These are phyloP conservation scores for Curvularia hawaiiensis DNA, from an alignment of 2,329 filamentous ascomycete genomes.

Conservation along the genomic window DNA sequence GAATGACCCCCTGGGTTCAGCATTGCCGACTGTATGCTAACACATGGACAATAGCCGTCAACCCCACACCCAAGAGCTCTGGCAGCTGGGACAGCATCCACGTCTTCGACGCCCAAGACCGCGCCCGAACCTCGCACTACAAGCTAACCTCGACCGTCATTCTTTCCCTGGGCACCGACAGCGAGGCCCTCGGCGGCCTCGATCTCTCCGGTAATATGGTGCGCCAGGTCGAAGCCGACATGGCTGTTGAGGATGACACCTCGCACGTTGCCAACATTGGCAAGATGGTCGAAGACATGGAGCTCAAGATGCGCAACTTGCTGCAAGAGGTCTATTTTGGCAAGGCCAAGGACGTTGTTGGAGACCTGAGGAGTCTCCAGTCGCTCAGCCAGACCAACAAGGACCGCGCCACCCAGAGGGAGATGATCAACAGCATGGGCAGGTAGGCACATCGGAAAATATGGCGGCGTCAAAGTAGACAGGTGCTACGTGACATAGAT, in stretches of 20 bases:
- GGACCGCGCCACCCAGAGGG: constrained; percentile 83
- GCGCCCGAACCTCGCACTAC: constrained; percentile 91
- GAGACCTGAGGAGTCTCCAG: constrained; percentile 86
- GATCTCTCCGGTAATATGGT: constrained; percentile 98
- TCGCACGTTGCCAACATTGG: constrained; percentile 97
- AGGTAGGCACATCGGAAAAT: constrained; percentile 22
- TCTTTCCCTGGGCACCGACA: constrained; percentile 76
- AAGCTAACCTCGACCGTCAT: constrained; percentile 98
- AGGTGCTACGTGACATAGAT: constrained; percentile 8
- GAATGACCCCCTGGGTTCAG: constrained; percentile 33
- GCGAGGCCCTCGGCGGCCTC: constrained; percentile 75
- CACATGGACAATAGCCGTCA: constrained; percentile 60
- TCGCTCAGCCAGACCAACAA: constrained; percentile 82
- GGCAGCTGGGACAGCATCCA: constrained; percentile 98
- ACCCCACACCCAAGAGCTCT: constrained; percentile 67
- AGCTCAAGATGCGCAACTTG: constrained; percentile 98
- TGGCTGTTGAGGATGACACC: constrained; percentile 86
- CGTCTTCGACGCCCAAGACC: constrained; percentile 95
- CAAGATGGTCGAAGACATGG: constrained; percentile 94
- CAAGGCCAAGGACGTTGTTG: constrained; percentile 98
- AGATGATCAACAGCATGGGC: constrained; percentile 73
- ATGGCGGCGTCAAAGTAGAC: background rate
- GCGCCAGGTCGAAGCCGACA: constrained; percentile 89
- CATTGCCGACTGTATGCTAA: constrained; percentile 18
- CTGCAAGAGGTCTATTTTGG: constrained; percentile 99